phyloP scores from a whole-genome alignment of 2,329 filamentous ascomycete genomes.

The Fusarium coicis region DNA sequence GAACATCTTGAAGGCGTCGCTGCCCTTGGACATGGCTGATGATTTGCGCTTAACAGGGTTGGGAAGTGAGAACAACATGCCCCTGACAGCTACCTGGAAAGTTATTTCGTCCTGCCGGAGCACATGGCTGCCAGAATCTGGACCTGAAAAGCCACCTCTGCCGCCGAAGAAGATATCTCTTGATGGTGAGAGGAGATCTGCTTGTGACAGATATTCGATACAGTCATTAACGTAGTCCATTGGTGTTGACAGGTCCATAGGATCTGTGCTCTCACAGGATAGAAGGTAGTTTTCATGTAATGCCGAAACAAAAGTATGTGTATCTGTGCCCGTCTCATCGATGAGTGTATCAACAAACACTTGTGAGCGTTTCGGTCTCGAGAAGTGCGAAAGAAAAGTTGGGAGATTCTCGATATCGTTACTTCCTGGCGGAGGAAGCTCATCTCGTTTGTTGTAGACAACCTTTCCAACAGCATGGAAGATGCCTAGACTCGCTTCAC shows the following conservation, averaged over 20 bases:
- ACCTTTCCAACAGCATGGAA: slow-evolving; percentile 98
- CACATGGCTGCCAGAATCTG: slow-evolving; percentile 74
- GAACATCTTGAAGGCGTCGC: slow-evolving; percentile 86
- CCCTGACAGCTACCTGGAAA: slow-evolving; percentile 90
- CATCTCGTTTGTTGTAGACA: slow-evolving; percentile 91
- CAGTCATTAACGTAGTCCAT: slow-evolving; percentile 86
- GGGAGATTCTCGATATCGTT: slow-evolving; percentile 67
- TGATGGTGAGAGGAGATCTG: slow-evolving; percentile 84
- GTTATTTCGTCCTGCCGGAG: slow-evolving; percentile 93
- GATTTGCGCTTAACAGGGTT: slow-evolving; percentile 82
- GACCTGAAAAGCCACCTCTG: slow-evolving; percentile 62
- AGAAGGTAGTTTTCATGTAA: slow-evolving; percentile 93
- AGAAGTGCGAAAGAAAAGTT: slow-evolving; percentile 64
- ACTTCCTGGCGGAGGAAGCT: slow-evolving; percentile 54
- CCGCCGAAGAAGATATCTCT: slow-evolving; percentile 75
- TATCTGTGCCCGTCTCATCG: slow-evolving; percentile 93
- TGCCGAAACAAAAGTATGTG: slow-evolving; percentile 87
- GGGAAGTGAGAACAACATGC: slow-evolving; percentile 85
- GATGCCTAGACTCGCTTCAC: slow-evolving; percentile 90
- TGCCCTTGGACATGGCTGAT: slow-evolving; percentile 55
- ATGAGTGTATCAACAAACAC: slow-evolving; percentile 81
- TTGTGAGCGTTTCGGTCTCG: slow-evolving; percentile 71
- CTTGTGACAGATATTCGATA: slow-evolving; percentile 86
- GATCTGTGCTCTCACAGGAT: slow-evolving; percentile 74
- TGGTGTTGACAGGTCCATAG: slow-evolving; percentile 66